Base-by-base conservation (phyloP, 2,329 filamentous ascomycete species). In the Aulographum hederae region DNA sequence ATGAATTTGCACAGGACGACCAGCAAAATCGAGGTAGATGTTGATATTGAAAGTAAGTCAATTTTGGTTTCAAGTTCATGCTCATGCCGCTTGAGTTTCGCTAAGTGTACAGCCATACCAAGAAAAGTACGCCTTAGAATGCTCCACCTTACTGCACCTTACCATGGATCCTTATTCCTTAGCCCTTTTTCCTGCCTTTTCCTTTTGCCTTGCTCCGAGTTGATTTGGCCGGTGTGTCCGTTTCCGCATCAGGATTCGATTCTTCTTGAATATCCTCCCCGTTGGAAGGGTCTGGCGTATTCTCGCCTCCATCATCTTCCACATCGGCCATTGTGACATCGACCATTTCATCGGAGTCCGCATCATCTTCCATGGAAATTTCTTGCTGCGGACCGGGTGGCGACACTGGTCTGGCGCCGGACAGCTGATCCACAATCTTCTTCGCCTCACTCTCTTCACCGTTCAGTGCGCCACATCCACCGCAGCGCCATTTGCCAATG, bases 401-500 rank as follows among this genome's bases (percentile, higher is more conserved):
- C n/a, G n/a, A n/a, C n/a, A n/a, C n/a, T n/a, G n/a, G n/a, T n/a
- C n/a, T n/a, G n/a, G n/a, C n/a, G n/a, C n/a, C 21, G 21, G 21
- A 8, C 21, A 25, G 21, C 21, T 25, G 21, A 8, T 25, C n/a
- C 8, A 25, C 21, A 8, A 86, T 75, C 46, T 75, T 71, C 41
- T 71, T 70, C 6, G 73, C 69, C 49, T 86, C 79, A 38, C 77
- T 79, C 43, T 82, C 70, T 44, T 78, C 70, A 0, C 86, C 86
- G 48, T 98, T 98, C 57, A 67, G 66, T 2, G 71, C 63, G 6
- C 76, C 74, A 46, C 89, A 98, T n/a, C 70, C 70, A 49, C 80
- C 78, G 52, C 89, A 98, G 37, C 75, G 73, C 89, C 89, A 98
- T 38, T 65, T 63, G 2, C 86, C 89, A 1, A 98, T 46, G 32